Evolutionary conservation across 2,329 filamentous ascomycete genomes (phyloP).

Genomic region (Nemania serpens): DNA sequence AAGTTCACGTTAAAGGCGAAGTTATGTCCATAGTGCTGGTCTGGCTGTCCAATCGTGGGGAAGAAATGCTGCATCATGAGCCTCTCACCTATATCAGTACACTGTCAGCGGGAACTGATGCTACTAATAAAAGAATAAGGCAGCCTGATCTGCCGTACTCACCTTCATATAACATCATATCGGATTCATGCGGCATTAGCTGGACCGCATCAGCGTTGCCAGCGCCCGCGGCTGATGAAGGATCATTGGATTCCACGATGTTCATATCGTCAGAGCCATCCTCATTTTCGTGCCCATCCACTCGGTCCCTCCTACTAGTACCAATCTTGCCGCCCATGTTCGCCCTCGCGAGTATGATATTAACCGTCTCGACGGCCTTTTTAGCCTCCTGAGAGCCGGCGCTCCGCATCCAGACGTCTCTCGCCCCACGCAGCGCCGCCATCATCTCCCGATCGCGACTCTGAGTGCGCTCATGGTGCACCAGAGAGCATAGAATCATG

Average conservation of each 20-base stretch:
- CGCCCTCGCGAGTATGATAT: background rate
- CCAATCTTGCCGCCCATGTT: background rate
- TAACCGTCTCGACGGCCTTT: slow-evolving; percentile 1
- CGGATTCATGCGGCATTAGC: background rate
- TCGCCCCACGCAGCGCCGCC: background rate
- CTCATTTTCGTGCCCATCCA: background rate
- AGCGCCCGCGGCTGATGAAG: background rate
- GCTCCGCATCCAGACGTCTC: background rate
- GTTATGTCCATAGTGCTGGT: background rate
- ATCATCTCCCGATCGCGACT: slow-evolving; percentile 1
- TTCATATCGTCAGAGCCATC: background rate
- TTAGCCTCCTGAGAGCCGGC: background rate
- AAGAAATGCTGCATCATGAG: background rate
- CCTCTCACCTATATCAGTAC: background rate
- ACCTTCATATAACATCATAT: background rate
- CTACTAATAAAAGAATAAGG: background rate
- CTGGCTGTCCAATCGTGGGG: background rate
- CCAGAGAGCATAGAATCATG: background rate
- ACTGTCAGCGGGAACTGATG: background rate
- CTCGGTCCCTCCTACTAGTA: background rate
- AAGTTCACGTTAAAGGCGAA: background rate
- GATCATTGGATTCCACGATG: background rate
- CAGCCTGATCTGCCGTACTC: background rate
- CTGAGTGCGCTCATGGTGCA: background rate
- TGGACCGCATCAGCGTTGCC: background rate